Percentiles rank a stretch among this genome's conserved stretches.
These are phyloP conservation scores for Thielaviopsis musarum DNA, from an alignment of 2,329 filamentous ascomycete species.

Conservation along the genomic window DNA sequence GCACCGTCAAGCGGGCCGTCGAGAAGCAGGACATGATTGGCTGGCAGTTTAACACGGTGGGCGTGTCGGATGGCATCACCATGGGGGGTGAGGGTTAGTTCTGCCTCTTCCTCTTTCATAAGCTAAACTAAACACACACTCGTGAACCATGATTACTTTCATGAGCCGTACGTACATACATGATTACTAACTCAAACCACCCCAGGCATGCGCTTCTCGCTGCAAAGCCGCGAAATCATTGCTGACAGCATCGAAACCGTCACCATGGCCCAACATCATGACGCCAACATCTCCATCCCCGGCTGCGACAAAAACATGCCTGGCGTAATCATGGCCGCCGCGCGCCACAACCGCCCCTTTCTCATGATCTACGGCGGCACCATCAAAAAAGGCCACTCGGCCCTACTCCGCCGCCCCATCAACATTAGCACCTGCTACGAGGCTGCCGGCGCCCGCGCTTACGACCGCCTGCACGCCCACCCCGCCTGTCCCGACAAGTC, in stretches of 20 bases:
- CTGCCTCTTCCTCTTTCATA: slow-evolving; percentile 43
- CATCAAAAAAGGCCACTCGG: slow-evolving; percentile 75
- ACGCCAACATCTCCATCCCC: slow-evolving; percentile 89
- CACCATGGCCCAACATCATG: slow-evolving; percentile 98
- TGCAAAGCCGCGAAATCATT: slow-evolving; percentile 91
- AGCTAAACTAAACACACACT: too few species aligned
- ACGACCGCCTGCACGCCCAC: slow-evolving; percentile 58
- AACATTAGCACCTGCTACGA: slow-evolving; percentile 86
- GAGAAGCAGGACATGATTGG: slow-evolving; percentile 73
- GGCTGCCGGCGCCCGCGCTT: slow-evolving; percentile 71
- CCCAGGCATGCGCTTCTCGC: slow-evolving; percentile 84
- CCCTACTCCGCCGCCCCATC: slow-evolving; percentile 58
- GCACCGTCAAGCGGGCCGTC: slow-evolving; percentile 64
- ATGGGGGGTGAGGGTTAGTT: slow-evolving; percentile 78
- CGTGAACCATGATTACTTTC: too few species aligned
- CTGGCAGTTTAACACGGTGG: slow-evolving; percentile 98
- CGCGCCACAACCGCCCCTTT: slow-evolving; percentile 78
- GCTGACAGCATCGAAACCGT: slow-evolving; percentile 98
- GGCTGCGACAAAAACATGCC: slow-evolving; percentile 99
- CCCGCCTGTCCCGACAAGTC: slow-evolving; percentile 18
- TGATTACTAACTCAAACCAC: too few species aligned
- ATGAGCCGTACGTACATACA: too few species aligned
- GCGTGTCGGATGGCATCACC: slow-evolving; percentile 91
- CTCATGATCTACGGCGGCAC: slow-evolving; percentile 97
- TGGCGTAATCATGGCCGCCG: slow-evolving; percentile 83